Base-by-base conservation (phyloP, 441 rosid species). In the Rhodomyrtus psidioides region DNA sequence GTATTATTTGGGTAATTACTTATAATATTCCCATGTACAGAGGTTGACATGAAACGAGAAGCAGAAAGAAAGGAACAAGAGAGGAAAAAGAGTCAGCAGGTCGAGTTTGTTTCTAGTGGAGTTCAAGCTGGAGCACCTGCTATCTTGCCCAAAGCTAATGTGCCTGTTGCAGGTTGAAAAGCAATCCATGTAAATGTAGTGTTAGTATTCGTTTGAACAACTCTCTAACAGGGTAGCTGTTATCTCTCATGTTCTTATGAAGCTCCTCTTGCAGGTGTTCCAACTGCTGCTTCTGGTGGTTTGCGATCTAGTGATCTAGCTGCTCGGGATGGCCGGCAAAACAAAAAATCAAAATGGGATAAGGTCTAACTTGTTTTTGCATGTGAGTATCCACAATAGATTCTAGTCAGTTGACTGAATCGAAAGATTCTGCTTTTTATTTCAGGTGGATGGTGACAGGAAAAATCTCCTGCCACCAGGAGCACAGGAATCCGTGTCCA, bases 341-440 rank as follows among this genome's bases (percentile, higher is more conserved):
- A 93, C 92, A 96, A 96, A 92, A 97, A 94, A 88, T 96, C 99
- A 57, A 95, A 97, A 89, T 97, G 99, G 99, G 99, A 95, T 88
- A 96, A 95, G 98, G 98, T 97, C 53, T 86, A 85, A 34, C 53
- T 27, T 28, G 79, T 16, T n/a, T 42, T 30, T 83, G 28, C 75
- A 26, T 10, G 51, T 46, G 39, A 55, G n/a, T 82, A 24, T 57
- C 9, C 39, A 15, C 21, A 44, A 10, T 58, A 17, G 5, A 42
- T 51, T 86, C 44, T 65, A 17, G 24, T 86, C 13, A 74, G n/a
- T 83, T 17, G 6, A 39, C 57, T 86, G 81, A 53, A 49, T 53
- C 39, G n/a, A 49, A 23, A 39, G 83, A 55, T 85, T 39, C 56
- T 46, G 30, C 59, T 55, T 82, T 65, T 86, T 53, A 59, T 90